These are phyloP conservation scores for Mycogone perniciosa DNA, from an alignment of 2,329 filamentous ascomycete genomes.

Conservation along the genomic window DNA sequence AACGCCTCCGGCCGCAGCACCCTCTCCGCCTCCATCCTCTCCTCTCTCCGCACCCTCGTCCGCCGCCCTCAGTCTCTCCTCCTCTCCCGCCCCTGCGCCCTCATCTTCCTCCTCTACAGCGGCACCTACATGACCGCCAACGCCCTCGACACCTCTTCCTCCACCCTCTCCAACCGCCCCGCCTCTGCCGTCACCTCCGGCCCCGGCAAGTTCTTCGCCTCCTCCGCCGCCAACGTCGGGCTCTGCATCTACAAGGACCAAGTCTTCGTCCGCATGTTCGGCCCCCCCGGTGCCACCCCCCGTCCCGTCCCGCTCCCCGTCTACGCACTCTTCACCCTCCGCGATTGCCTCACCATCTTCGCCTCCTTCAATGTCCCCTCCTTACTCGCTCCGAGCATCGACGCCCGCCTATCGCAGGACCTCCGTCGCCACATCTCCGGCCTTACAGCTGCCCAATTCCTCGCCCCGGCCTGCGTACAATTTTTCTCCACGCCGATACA, in stretches of 20 bases:
- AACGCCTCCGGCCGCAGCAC: slow-evolving; percentile 66
- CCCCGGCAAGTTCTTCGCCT: slow-evolving; percentile 72
- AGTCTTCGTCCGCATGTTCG: slow-evolving; percentile 77
- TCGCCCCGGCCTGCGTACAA: slow-evolving; percentile 73
- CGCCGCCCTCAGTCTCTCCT: slow-evolving; percentile 55
- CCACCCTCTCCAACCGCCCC: slow-evolving; percentile 53
- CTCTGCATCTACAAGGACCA: slow-evolving; percentile 88
- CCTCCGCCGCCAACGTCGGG: slow-evolving; percentile 74
- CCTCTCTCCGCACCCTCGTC: slow-evolving; percentile 51
- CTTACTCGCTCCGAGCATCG: slow-evolving; percentile 64
- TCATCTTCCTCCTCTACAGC: slow-evolving; percentile 72
- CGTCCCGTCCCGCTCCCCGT: slow-evolving; percentile 61
- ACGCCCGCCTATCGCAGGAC: slow-evolving; percentile 46
- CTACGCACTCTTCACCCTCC: slow-evolving; percentile 71
- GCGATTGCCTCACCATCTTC: slow-evolving; percentile 86
- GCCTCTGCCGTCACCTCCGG: slow-evolving; percentile 64
- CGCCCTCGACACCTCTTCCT: slow-evolving; percentile 70
- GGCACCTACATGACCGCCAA: slow-evolving; percentile 90
- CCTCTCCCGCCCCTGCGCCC: slow-evolving; percentile 58
- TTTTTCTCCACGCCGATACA: slow-evolving; percentile 77
- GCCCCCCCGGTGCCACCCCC: slow-evolving; percentile 46
- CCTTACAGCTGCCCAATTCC: slow-evolving; percentile 68
- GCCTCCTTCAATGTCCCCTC: slow-evolving; percentile 87
- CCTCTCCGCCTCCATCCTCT: slow-evolving; percentile 52
- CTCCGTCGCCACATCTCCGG: slow-evolving; percentile 40